These are phyloP conservation scores for Termitomyces heimii DNA, from an alignment of 768 basidiomycete genomes.

Conservation along the genomic window DNA sequence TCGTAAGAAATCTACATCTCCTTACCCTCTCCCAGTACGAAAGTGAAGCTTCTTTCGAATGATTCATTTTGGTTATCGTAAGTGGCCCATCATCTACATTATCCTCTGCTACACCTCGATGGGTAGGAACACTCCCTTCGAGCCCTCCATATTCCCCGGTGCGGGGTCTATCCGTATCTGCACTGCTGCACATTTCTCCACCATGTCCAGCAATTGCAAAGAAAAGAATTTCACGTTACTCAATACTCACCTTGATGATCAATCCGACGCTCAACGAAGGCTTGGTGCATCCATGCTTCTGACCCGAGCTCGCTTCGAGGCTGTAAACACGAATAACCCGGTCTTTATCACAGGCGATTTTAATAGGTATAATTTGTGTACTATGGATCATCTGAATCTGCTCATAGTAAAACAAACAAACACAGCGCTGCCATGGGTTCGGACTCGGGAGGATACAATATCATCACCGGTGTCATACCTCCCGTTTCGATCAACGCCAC, in stretches of 20 bases:
- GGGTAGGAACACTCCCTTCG: slow-evolving; percentile 38
- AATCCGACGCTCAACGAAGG: slow-evolving; percentile 44
- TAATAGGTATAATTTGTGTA: slow-evolving; percentile 27
- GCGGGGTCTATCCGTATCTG: slow-evolving; percentile 46
- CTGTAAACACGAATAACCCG: slow-evolving; percentile 28
- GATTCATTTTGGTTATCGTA: slow-evolving; percentile 57
- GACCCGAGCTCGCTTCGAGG: slow-evolving; percentile 43
- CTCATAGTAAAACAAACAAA: too few relatives aligned
- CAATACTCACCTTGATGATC: slow-evolving; percentile 52
- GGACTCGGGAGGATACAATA: slow-evolving; percentile 45
- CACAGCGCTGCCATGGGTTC: slow-evolving; percentile 34
- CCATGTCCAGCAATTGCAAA: slow-evolving; percentile 5
- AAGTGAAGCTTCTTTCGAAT: slow-evolving; percentile 29
- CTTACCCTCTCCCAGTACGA: background rate
- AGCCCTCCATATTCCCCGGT: slow-evolving; percentile 43
- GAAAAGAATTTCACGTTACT: slow-evolving; percentile 31
- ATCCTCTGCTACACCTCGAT: background rate
- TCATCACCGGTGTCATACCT: slow-evolving; percentile 35
- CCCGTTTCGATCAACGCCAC: slow-evolving; percentile 35
- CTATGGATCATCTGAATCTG: background rate
- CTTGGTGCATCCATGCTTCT: slow-evolving; percentile 48
- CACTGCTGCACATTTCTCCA: slow-evolving; percentile 35
- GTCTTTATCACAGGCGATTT: slow-evolving; percentile 52
- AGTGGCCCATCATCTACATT: slow-evolving; percentile 11
- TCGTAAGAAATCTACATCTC: slow-evolving; percentile 15